These are phyloP conservation scores for Spencermartinsiella europaea DNA, from an alignment of 805 yeast species.

Conservation along the genomic window DNA sequence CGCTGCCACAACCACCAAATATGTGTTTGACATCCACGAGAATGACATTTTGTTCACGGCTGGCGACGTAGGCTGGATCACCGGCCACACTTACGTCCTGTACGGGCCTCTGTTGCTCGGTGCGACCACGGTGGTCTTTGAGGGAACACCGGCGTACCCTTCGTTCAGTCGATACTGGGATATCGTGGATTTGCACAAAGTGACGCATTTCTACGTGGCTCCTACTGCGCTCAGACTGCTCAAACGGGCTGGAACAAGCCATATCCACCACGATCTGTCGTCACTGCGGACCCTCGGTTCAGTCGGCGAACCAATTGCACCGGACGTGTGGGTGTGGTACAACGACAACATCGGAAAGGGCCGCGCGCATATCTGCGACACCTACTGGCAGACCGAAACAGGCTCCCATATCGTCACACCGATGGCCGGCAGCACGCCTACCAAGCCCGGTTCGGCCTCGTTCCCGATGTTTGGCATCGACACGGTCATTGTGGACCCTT, in stretches of 20 bases:
- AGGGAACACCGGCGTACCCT: constrained; percentile 97
- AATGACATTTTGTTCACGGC: constrained; percentile 91
- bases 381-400: constrained; percentile 98
- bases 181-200: constrained; percentile 84
- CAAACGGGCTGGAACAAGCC: constrained; percentile 82
- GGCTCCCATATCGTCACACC: constrained; percentile 96
- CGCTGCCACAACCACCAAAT: constrained; percentile 85
- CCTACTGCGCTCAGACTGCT: constrained; percentile 95
- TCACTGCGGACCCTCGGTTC: constrained; percentile 92
- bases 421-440: constrained; percentile 88
- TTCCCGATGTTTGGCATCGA: constrained; percentile 94
- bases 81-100: constrained; percentile 94
- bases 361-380: constrained; percentile 86
- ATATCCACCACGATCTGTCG: constrained; percentile 74
- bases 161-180: constrained; percentile 95
- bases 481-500: constrained; percentile 89
- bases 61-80: constrained; percentile 99
- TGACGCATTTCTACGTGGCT: constrained; percentile 95
- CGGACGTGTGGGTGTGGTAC: constrained; percentile 99
- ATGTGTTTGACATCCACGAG: constrained; percentile 87
- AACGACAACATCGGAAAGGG: constrained; percentile 85
- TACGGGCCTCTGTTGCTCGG: constrained; percentile 91
- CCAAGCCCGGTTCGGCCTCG: constrained; percentile 96
- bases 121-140: constrained; percentile 88
- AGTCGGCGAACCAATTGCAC: constrained; percentile 98